Base-by-base conservation (phyloP, 139 green algal genomes). In the Auxenochlorella protothecoides region DNA sequence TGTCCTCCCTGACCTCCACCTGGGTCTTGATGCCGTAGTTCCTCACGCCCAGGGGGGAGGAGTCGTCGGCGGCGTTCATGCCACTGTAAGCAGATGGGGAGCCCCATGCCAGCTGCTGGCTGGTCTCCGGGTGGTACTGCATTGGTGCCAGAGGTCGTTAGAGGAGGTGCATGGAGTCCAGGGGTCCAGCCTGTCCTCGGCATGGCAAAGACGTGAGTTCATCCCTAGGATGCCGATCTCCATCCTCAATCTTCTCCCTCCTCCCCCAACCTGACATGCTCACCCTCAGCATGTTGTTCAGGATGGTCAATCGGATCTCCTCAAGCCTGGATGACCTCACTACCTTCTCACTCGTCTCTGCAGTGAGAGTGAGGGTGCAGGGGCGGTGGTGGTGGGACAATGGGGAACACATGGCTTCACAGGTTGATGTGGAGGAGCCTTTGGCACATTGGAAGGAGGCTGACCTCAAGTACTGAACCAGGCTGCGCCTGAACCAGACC, bases 261-360 rank as follows among this genome's bases (percentile, higher is more conserved):
- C 27, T 44, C 27, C 27, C 27, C 27, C 27, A 44, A 44, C 27
- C 27, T 44, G 27, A 44, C 27, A 44, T 44, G 27, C 27, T 44
- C 27, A 44, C 27, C 27, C 57, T 9, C 57, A 89, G 66, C 69
- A 97, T 82, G 72, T 86, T 92, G 64, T 86, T 87, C 12, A 97
- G 80, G 71, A 98, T 91, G 7, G 92, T 97, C 70, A 94, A 78
- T 54, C 92, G 87, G 66, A 97, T 96, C 76, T 93, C 84, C 83
- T 97, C 92, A 71, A 97, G 66, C 55, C 85, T 81, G 11, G 84
- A 78, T 0, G 80, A 88, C 74, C 90, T 92, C 14, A 93, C 67
- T 9, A 97, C 72, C 83, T 98, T 97, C 72, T 97, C 90, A 66
- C 81, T 86, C 3, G 78, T 93, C 15, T 77, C 75, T 10, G 81